Base-by-base conservation (phyloP, 179 eudicot genomes). In the Pouteria campechiana region DNA sequence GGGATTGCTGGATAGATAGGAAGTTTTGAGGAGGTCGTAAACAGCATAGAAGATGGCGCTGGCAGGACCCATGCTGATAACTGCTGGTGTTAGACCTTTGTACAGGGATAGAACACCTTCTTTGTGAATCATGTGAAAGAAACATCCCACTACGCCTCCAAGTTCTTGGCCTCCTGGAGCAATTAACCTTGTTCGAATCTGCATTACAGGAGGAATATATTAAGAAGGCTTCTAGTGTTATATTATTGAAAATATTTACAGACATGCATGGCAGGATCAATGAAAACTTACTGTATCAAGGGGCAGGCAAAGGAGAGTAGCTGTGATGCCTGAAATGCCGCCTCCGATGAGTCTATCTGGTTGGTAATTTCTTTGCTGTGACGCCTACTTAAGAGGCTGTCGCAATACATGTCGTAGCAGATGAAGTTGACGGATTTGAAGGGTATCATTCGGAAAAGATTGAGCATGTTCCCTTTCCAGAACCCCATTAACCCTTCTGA, bases 391-490 rank as follows among this genome's bases (percentile, higher is more conserved):
- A 71, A 67, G 47, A 90, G 69, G 38, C 82, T 72, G 32, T 65
- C 77, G 57, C 90, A 61, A 50, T 90, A 90, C 2, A 84, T 69
- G 65, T 90, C 98, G 63, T 90, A 90, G 10, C 95, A 79, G 55
- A 74, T 85, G 61, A 86, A 90, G 45, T 86, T 90, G 53, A 90
- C 75, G 22, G 98, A 64, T 70, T 90, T 90, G 48, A 90, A 90
- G 15, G 98, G 98, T 39, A 96, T 96, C 0, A 92, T 86, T 1
- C 96, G 94, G 36, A 90, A 85, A 51, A 90, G 79, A 67, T 90
- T 90, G 52, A 90, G 94, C 58, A 90, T 81, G 59, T 90, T 90
- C 29, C 98, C 98, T 63, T 86, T 90, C 98, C 98, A 90, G 52
- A 90, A 86, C 53, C 98, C 98, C 64, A 57, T 67, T 36, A 90